These are phyloP conservation scores for Blakeslea trispora DNA, from an alignment of 371 early-diverging fungal species.

Conservation along the genomic window DNA sequence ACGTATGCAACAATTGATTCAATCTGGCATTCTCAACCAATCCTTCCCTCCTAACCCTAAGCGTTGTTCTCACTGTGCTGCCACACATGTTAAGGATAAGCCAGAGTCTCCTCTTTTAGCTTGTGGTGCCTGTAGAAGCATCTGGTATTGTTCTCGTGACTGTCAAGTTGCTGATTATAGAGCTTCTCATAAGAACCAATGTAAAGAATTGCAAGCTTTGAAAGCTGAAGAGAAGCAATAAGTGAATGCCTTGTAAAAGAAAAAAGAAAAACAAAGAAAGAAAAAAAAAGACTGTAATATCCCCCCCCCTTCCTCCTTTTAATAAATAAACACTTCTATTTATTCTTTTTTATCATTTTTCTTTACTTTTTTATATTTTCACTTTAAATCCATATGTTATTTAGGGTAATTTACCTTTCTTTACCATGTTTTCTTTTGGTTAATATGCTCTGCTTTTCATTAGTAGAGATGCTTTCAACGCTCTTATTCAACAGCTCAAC, in stretches of 20 bases:
- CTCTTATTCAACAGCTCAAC: background rate
- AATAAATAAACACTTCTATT: too few species aligned
- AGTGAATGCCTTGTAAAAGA: background rate
- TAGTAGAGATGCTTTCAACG: background rate
- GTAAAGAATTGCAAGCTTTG: conserved; percentile 37
- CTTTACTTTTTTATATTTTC: too few species aligned
- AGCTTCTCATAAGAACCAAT: conserved; percentile 51
- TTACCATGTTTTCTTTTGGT: too few species aligned
- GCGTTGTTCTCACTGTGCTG: conserved; percentile 59
- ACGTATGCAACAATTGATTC: conserved; percentile 46
- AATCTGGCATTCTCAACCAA: conserved; percentile 44
- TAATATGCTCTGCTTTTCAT: too few species aligned
- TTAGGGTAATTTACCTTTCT: too few species aligned
- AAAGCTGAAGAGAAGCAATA: conserved; percentile 13
- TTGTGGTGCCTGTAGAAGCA: conserved; percentile 63
- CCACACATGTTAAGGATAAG: conserved; percentile 48
- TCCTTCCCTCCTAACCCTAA: conserved; percentile 47
- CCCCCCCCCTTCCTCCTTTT: too few species aligned
- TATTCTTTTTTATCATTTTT: too few species aligned
- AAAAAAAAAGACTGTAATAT: background rate
- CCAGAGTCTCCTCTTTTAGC: conserved; percentile 55
- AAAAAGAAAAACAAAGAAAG: background rate
- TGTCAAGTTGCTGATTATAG: conserved; percentile 64
- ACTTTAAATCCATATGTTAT: too few species aligned
- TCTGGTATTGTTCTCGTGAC: conserved; percentile 65